Evolutionary conservation across 257 asterid species (phyloP), one percentile per base, ranked within the genome.

Genomic region (Solanum acaule): DNA sequence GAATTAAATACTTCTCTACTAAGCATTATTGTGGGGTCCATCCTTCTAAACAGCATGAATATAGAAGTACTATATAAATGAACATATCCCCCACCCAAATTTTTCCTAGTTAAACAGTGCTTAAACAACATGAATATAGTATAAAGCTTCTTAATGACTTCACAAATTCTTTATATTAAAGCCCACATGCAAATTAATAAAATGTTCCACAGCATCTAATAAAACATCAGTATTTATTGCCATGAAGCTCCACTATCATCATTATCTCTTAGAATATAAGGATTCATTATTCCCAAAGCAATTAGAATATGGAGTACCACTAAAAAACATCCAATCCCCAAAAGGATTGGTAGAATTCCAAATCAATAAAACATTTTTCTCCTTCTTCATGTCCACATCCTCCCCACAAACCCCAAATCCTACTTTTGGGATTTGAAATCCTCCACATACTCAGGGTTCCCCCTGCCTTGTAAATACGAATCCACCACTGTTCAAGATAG

Each of bases 191-290:
- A 77, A 40, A 77, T 15, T 59, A 59, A 59, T 59, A n/a, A 40
- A 76, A 40, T n/a, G 61, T 40, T 23, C 3, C 61, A 38, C 8
- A 14, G 35, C 14, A 76, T 76, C 83, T 38, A 23, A 76, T 23
- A 10, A 23, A 38, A 76, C 61, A 37, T 38, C 23, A 77, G 61
- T 77, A 77, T 77, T 40, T 40, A 40, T 77, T 40, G 33, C 84
- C 84, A 77, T 38, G 84, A 40, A 40, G 23, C n/a, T 77, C 84
- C 61, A 77, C 84, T 77, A 81, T 75, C 91, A 89, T 89, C 94
- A 92, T 90, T 91, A 87, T 92, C 90, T 89, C 94, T 95, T 92
- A 73, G 87, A 90, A 86, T 92, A 83, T 83, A 94, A 94, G 84
- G 93, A 89, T 90, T 90, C 91, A 89, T 89, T 76, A 91, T 92